Base-by-base conservation (phyloP, 2,329 filamentous ascomycete species). In the Dactylellina leptospora region DNA sequence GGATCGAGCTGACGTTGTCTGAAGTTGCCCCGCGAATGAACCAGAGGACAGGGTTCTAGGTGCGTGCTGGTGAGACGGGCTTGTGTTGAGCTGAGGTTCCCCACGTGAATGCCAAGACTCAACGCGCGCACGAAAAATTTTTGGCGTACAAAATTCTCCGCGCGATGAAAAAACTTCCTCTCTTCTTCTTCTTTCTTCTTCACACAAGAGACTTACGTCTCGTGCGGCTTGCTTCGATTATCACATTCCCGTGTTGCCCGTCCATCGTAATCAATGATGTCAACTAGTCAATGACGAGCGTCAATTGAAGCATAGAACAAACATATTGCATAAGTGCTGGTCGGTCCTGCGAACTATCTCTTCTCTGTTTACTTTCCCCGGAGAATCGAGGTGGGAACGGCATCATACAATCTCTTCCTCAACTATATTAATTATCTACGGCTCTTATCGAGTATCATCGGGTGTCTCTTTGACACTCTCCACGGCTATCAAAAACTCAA, bases 251-350 rank as follows among this genome's bases (percentile, higher is more conserved):
- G 75, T 76, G 75, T 76, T 76, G 75, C 75, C 74, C 74, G 74
- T 76, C 74, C 75, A 74, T 75, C 73, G 56, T 62, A 64, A 47
- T 69, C 71, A 73, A 74, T 76, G 74, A 75, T 76, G 75, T 40
- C 42, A 58, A 62, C n/a, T 38, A 62, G 66, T 71, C 66, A 60
- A 59, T 68, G 66, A 72, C 58, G 74, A 75, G 75, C 74, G 75
- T 76, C 75, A 73, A 75, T 74, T 62, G 75, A 73, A 76, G 74
- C 75, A 76, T 74, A 76, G 75, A 76, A 69, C 59, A 75, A 76
- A 66, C 74, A 74, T 75, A 76, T 76, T 76, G 75, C 75, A 76
- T 48, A 76, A 73, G 72, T 75, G 74, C 62, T 56, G 61, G 61
- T 42, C 61, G 60, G 51, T 74, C 69, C 62, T 36, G 38, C 42